These are phyloP conservation scores for Malus hybrid DNA, from an alignment of 331 rosid species.

Conservation along the genomic window DNA sequence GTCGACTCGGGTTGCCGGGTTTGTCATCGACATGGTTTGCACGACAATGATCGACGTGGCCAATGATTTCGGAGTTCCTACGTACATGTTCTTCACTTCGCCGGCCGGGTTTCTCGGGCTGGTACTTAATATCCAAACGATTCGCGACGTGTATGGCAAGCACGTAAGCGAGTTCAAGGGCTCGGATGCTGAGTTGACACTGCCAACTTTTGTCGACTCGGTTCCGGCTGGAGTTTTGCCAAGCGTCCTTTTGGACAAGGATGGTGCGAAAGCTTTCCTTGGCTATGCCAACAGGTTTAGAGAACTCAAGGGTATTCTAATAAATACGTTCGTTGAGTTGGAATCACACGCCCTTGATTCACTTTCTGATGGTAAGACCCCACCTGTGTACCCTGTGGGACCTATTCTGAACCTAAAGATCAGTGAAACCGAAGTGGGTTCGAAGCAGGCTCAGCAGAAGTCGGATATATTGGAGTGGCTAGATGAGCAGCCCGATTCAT, in stretches of 20 bases:
- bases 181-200: not conserved
- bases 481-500: constrained; percentile 12
- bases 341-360: constrained; percentile 12
- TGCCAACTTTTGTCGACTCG: constrained; percentile 9
- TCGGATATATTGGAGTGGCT: constrained; percentile 23
- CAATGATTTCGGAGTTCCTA: constrained; percentile 32
- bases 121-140: constrained; percentile 22
- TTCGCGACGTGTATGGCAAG: constrained; percentile 5
- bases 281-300: not conserved
- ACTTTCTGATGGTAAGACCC: not conserved
- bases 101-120: constrained; percentile 27
- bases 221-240: constrained; percentile 15
- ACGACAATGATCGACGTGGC: constrained; percentile 46
- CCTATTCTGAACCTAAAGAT: constrained; percentile 22
- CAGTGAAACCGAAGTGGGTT: too few species aligned
- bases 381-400: constrained; percentile 32
- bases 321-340: constrained; percentile 34
- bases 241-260: not conserved
- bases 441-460: not conserved
- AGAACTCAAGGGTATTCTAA: constrained; percentile 23
- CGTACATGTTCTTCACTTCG: constrained; percentile 32
- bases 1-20: constrained; percentile 33
- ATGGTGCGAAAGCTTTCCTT: not conserved
- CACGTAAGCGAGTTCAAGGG: not conserved
- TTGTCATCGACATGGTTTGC: constrained; percentile 55